phyloP scores from a whole-genome alignment of 108 stramenopile species.

The Conticribra weissflogii region DNA sequence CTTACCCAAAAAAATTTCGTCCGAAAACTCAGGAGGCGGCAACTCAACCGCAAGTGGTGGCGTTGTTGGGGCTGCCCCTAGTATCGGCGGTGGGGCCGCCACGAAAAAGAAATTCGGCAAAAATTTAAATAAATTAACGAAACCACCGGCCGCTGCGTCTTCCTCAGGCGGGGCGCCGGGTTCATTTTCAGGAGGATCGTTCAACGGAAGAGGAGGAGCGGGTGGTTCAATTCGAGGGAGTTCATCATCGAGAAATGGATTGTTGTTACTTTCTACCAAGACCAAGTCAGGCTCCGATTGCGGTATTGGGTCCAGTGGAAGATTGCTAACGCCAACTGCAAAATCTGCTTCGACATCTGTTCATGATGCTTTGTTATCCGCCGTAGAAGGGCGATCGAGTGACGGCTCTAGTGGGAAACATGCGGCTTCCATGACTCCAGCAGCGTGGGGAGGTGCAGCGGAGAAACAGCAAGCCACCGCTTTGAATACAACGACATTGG shows the following conservation, averaged over 20 bases:
- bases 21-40: no score
- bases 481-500: neutral
- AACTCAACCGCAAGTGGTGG: no score
- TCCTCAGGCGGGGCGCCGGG: conserved; percentile 12
- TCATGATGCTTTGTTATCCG: conserved; percentile 33
- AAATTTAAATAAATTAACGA: conserved; percentile 84
- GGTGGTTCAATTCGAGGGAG: conserved; percentile 25
- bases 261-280: conserved; percentile 81
- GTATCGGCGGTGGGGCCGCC: neutral
- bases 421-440: conserved; percentile 9
- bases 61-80: neutral
- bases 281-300: conserved; percentile 35
- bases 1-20: no score
- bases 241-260: conserved; percentile 63
- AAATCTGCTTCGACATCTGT: conserved; percentile 37
- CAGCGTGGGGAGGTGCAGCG: conserved; percentile 30
- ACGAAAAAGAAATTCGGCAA: conserved; percentile 78
- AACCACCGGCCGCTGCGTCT: conserved; percentile 64
- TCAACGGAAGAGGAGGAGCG: conserved; percentile 21
- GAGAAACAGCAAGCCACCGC: conserved; percentile 17
- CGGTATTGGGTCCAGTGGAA: conserved; percentile 21
- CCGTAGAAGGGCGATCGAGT: conserved; percentile 25
- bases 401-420: neutral
- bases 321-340: conserved; percentile 24
- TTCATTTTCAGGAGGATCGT: neutral